phyloP scores from a whole-genome alignment of 2,329 filamentous ascomycete species.

The Colletotrichum tamarilloi region DNA sequence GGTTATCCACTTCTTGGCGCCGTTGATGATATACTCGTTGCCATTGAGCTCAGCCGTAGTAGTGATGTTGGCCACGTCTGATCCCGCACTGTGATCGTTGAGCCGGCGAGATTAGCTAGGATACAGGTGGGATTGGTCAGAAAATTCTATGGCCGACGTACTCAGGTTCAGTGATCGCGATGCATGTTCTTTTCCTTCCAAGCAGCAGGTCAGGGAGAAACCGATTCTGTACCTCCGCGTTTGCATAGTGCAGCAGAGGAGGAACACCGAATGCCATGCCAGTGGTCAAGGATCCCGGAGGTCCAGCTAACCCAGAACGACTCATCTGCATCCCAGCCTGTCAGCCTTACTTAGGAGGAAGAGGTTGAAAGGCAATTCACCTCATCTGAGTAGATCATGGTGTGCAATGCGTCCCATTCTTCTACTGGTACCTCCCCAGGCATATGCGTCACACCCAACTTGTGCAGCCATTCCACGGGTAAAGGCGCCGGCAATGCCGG shows the following conservation, averaged over 20 bases:
- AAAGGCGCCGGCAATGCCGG: background rate
- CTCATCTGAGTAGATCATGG: background rate
- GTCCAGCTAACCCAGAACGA: background rate
- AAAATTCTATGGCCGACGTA: background rate
- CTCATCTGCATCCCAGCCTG: background rate
- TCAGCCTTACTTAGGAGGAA: too few relatives aligned
- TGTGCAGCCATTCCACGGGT: background rate
- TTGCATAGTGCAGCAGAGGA: background rate
- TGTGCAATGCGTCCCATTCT: background rate
- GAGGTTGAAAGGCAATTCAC: background rate
- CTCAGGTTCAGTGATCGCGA: background rate
- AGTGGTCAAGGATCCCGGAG: background rate
- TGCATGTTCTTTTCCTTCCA: background rate
- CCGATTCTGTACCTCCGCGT: background rate
- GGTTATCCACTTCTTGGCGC: background rate
- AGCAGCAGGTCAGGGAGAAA: background rate
- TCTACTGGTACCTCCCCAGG: background rate
- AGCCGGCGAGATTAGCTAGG: background rate
- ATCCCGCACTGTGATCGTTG: background rate
- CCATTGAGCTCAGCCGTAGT: background rate
- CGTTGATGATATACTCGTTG: background rate
- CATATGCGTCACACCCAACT: background rate
- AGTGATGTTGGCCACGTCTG: background rate
- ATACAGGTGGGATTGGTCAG: background rate
- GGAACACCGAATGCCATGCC: background rate